phyloP scores from a whole-genome alignment of 352 stramenopile genomes.

The Phytophthora vignae region DNA sequence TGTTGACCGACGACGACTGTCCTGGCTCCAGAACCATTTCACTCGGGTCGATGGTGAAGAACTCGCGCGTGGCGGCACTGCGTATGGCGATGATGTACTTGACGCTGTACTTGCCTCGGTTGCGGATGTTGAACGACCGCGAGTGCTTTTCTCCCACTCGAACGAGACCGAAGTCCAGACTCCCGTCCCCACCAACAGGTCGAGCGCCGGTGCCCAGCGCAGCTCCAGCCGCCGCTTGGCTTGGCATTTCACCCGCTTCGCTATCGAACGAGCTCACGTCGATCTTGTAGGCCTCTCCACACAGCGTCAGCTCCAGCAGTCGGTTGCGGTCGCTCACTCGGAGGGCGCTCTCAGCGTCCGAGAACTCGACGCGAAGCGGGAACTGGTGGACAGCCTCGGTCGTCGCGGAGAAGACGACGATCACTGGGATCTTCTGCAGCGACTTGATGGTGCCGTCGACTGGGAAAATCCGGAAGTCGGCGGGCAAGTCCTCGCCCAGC shows the following conservation, averaged over 20 bases:
- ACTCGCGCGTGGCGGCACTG: conserved; percentile 53
- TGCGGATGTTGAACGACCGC: conserved; percentile 88
- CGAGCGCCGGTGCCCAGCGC: not conserved
- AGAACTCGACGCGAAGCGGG: conserved; percentile 80
- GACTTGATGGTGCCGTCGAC: conserved; percentile 77
- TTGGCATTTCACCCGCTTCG: conserved; percentile 17
- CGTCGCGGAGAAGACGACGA: conserved; percentile 76
- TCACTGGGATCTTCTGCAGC: conserved; percentile 65
- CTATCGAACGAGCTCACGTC: conserved; percentile 88
- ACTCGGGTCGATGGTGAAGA: conserved; percentile 86
- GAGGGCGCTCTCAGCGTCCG: conserved; percentile 78
- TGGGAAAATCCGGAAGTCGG: conserved; percentile 81
- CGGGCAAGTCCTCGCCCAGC: conserved; percentile 36
- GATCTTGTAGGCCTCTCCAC: conserved; percentile 93
- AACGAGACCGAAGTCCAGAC: conserved; percentile 92
- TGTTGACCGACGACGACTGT: conserved; percentile 65
- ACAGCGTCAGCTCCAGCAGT: conserved; percentile 45
- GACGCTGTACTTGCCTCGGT: conserved; percentile 95
- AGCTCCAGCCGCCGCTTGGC: conserved; percentile 4
- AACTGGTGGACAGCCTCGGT: conserved; percentile 75
- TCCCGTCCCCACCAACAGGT: conserved; percentile 50
- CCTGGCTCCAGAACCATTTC: conserved; percentile 84
- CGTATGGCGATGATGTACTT: conserved; percentile 83
- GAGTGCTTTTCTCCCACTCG: conserved; percentile 91
- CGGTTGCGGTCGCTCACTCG: conserved; percentile 48